A percentile compares a stretch with the other conserved stretches of the same genome.
These are phyloP conservation scores for Salix exigua DNA, from an alignment of 345 rosid species.

Conservation along the genomic window DNA sequence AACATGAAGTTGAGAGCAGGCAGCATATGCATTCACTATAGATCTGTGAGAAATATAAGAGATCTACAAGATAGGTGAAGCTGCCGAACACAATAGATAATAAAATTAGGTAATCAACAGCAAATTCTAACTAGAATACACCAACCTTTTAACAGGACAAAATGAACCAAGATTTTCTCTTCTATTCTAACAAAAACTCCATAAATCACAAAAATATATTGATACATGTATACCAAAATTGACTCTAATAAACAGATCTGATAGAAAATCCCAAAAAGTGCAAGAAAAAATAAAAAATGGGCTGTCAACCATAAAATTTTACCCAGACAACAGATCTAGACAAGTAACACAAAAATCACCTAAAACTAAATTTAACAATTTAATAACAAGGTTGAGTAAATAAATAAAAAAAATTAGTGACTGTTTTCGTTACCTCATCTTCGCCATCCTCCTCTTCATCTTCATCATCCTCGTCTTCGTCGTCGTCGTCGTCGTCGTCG, in stretches of 20 bases:
- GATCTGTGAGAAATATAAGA: not conserved
- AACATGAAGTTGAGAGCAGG: too few relatives aligned
- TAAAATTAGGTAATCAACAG: not conserved
- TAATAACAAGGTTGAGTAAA: not conserved
- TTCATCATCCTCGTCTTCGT: conserved; percentile 11
- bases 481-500: conserved; percentile 23
- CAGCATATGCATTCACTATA: too few relatives aligned
- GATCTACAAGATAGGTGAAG: not conserved
- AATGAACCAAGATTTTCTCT: not conserved
- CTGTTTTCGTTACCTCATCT: conserved; percentile 12
- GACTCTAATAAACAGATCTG: conserved; percentile 20
- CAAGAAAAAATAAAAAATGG: not conserved
- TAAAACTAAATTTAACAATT: not conserved
- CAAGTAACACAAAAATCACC: not conserved
- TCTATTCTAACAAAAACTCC: not conserved
- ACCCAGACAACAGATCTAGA: too few relatives aligned
- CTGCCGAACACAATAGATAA: not conserved
- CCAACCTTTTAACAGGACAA: not conserved
- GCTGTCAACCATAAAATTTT: too few relatives aligned
- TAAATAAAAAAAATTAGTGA: not conserved
- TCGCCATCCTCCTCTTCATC: conserved; percentile 3
- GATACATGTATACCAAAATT: not conserved
- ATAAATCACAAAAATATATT: not conserved
- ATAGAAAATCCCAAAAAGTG: not conserved
- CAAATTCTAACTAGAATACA: not conserved